phyloP scores from a whole-genome alignment of 805 yeast species.

The Limtongia smithiae region DNA sequence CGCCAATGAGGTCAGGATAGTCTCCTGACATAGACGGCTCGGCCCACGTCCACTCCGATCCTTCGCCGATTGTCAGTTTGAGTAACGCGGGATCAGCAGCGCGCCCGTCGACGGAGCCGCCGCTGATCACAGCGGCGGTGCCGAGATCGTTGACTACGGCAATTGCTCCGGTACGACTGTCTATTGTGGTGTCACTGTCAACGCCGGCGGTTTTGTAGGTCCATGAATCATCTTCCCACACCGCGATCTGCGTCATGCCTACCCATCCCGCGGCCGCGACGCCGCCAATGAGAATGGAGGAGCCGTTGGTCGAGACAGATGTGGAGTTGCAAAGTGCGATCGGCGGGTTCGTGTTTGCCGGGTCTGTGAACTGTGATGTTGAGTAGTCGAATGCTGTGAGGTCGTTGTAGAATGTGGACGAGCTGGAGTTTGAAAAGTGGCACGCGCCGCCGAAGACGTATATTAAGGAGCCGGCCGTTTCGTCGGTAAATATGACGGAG shows the following conservation, averaged over 20 bases:
- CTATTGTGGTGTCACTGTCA: constrained; percentile 38
- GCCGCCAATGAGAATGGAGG: constrained; percentile 57
- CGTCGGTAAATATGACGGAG: constrained; percentile 10
- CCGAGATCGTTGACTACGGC: constrained; percentile 51
- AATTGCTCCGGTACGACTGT: constrained; percentile 53
- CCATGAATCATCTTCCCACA: constrained; percentile 68
- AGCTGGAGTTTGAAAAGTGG: neutral
- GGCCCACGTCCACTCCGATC: constrained; percentile 22
- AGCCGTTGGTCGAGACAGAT: constrained; percentile 19
- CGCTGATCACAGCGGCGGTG: constrained; percentile 49
- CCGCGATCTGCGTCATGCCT: constrained; percentile 66
- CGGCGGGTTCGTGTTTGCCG: constrained; percentile 29
- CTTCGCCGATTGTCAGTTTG: constrained; percentile 33
- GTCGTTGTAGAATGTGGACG: constrained; percentile 6
- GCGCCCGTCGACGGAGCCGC: constrained; percentile 50
- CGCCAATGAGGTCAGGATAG: constrained; percentile 31
- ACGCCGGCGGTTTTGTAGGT: constrained; percentile 45
- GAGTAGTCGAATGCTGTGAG: constrained; percentile 16
- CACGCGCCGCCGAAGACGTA: constrained; percentile 28
- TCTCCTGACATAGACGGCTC: constrained; percentile 20
- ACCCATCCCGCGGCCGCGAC: constrained; percentile 62
- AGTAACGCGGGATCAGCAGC: constrained; percentile 46
- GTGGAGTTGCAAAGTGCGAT: constrained; percentile 33
- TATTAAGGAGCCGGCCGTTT: constrained; percentile 5
- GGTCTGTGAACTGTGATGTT: constrained; percentile 3